Evolutionary conservation across 2,329 filamentous ascomycete species (phyloP).

Genomic region (Fusarium scirpi): DNA sequence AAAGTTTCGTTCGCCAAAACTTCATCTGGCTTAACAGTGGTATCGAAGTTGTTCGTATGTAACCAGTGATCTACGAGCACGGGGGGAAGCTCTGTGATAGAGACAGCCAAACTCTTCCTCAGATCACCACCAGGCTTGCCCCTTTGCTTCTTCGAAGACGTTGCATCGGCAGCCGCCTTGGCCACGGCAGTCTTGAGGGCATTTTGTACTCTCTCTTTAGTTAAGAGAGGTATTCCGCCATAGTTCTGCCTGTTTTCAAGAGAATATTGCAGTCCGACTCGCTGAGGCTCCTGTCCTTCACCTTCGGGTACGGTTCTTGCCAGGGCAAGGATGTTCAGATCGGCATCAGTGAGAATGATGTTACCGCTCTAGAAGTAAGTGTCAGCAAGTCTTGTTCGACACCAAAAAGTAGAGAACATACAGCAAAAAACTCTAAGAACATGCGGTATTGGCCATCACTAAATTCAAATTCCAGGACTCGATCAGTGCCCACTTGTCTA

Average conservation of each 20-base stretch:
- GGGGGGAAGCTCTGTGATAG: constrained; percentile 89
- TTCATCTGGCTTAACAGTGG: constrained; percentile 73
- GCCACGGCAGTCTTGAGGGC: constrained; percentile 76
- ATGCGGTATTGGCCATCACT: constrained; percentile 90
- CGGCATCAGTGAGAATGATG: constrained; percentile 88
- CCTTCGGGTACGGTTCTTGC: constrained; percentile 84
- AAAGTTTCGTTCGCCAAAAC: constrained; percentile 75
- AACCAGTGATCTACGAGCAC: constrained; percentile 89
- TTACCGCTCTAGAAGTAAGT: constrained; percentile 77
- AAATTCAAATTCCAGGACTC: constrained; percentile 92
- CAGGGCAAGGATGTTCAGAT: constrained; percentile 84
- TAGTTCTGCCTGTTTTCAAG: constrained; percentile 88
- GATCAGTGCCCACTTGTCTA: constrained; percentile 89
- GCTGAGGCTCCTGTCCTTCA: constrained; percentile 84
- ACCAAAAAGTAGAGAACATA: constrained; percentile 38
- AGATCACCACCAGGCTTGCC: constrained; percentile 80
- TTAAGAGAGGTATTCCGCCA: constrained; percentile 78
- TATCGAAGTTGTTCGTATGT: constrained; percentile 75
- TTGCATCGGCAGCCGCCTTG: constrained; percentile 63
- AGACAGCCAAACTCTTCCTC: constrained; percentile 82
- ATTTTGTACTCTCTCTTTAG: constrained; percentile 75
- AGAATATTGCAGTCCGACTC: constrained; percentile 81
- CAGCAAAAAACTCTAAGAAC: constrained; percentile 94
- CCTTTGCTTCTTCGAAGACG: constrained; percentile 72
- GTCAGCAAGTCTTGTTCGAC: constrained; percentile 10